Evolutionary conservation across 164 flowering plant species (phyloP), one percentile per base, ranked within the genome.

Genomic region (Kalanchoe fedtschenkoi): DNA sequence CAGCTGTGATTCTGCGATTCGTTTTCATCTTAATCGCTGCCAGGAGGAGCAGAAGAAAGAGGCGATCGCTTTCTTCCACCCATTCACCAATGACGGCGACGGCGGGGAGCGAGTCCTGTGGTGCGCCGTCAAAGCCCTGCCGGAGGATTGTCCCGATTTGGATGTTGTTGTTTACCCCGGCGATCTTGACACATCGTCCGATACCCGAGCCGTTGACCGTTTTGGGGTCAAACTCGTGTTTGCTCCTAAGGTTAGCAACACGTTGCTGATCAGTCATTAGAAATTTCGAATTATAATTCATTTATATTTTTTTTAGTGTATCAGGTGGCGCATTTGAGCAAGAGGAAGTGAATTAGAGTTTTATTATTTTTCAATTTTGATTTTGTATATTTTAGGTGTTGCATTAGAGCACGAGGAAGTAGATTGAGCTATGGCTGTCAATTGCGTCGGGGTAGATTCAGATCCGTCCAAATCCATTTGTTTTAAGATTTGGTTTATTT

Each of bases 91-190:
- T 70, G 97, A 93, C 60, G 97, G 99, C 34, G 97, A 97, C 26
- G 99, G 99, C 11, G 99, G 97, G n/a, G 99, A 93, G 74, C 73
- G 91, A 66, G 97, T 93, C 19, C 77, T 93, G 1, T 90, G 99
- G 97, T 93, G 97, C 69, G 96, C 97, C 63, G 89, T 93, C 37
- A 88, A 79, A 76, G 95, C 91, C 64, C 67, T 93, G 37, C 97
- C 90, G 73, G 96, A 91, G 41, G 81, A 76, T 44, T 38, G 32
- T 6, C 84, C 91, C 7, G 69, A 81, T 73, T 91, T 93, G 19
- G 83, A 84, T 17, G 81, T 85, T 57, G 64, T 82, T 28, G 64
- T 93, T 39, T 91, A 79, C 71, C 87, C 96, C 8, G 96, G 99
- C 21, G 97, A 93, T 69, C 81, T 71, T 46, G 96, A 90, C 58